A percentile compares a stretch with the other conserved stretches of the same genome.
phyloP scores from a whole-genome alignment of 495 filamentous ascomycete species.

The Monascus purpureus region DNA sequence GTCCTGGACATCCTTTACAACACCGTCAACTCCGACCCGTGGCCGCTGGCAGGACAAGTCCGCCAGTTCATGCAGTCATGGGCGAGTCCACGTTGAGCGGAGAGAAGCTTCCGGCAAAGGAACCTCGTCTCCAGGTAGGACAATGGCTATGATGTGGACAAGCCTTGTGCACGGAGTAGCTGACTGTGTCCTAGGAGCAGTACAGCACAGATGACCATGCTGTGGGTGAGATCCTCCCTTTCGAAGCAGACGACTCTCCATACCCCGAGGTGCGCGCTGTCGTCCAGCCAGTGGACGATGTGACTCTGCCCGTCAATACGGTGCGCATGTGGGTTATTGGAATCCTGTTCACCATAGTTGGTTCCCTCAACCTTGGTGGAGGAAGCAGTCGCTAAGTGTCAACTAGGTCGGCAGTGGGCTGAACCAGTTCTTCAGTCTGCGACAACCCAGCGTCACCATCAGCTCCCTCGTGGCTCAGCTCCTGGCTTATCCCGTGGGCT shows the following conservation, averaged over 20 bases:
- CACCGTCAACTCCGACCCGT: too few species aligned
- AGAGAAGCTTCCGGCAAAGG: too few species aligned
- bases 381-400: neutral
- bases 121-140: too few species aligned
- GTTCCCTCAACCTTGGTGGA: constrained; percentile 3
- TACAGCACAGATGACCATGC: constrained; percentile 24
- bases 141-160: too few species aligned
- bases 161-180: too few species aligned
- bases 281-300: constrained; percentile 43
- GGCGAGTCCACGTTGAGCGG: too few species aligned
- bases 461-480: constrained; percentile 57
- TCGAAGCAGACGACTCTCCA: constrained; percentile 49
- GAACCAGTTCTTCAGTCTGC: constrained; percentile 61
- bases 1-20: too few species aligned
- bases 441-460: constrained; percentile 44
- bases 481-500: constrained; percentile 55
- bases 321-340: constrained; percentile 63
- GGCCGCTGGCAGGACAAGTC: too few species aligned
- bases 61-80: too few species aligned
- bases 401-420: constrained; percentile 47
- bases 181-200: too few species aligned
- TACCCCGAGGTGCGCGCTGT: constrained; percentile 48
- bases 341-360: constrained; percentile 44
- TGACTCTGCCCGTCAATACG: constrained; percentile 51
- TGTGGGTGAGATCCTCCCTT: constrained; percentile 23